Percentiles rank a stretch among this genome's conserved stretches.
Evolutionary conservation across 805 yeast genomes (phyloP).

Genomic region (Ogataea saltuana): DNA sequence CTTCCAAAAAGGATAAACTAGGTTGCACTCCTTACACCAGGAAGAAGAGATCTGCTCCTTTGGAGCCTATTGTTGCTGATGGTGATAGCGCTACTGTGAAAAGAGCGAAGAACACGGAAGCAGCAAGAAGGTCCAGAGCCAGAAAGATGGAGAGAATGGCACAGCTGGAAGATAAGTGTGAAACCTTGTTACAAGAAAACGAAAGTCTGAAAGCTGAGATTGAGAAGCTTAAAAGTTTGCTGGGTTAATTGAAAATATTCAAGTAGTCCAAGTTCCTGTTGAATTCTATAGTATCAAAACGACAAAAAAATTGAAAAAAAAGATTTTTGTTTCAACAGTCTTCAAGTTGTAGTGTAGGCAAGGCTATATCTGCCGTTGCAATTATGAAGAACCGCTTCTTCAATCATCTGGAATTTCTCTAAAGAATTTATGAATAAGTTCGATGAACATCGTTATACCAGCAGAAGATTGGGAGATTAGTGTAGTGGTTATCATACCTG

Average conservation of each 20-base stretch:
- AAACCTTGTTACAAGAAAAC: conserved; percentile 60
- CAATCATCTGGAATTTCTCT: too few relatives aligned
- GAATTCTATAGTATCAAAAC: not conserved
- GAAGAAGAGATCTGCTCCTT: conserved; percentile 71
- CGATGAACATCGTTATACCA: not conserved
- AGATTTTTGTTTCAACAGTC: not conserved
- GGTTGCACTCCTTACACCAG: conserved; percentile 78
- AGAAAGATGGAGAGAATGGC: conserved; percentile 86
- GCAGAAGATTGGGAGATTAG: conserved; percentile 65
- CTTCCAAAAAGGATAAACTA: conserved; percentile 57
- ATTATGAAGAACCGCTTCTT: too few relatives aligned
- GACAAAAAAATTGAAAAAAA: not conserved
- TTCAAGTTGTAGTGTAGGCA: not conserved
- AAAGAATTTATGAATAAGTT: not conserved
- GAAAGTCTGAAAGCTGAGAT: conserved; percentile 63
- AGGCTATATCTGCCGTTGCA: too few relatives aligned
- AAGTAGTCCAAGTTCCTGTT: not conserved
- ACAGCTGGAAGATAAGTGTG: conserved; percentile 79
- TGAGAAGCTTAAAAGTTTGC: conserved; percentile 45
- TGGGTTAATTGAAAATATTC: conserved; percentile 28
- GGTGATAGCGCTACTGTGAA: conserved; percentile 74
- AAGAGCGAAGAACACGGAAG: conserved; percentile 97
- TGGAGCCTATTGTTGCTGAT: conserved; percentile 66
- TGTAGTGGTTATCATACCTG: conserved; percentile 90
- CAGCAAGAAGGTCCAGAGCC: conserved; percentile 94